phyloP scores from a whole-genome alignment of 108 stramenopile species.

The Chaetoceros tenuissimus region DNA sequence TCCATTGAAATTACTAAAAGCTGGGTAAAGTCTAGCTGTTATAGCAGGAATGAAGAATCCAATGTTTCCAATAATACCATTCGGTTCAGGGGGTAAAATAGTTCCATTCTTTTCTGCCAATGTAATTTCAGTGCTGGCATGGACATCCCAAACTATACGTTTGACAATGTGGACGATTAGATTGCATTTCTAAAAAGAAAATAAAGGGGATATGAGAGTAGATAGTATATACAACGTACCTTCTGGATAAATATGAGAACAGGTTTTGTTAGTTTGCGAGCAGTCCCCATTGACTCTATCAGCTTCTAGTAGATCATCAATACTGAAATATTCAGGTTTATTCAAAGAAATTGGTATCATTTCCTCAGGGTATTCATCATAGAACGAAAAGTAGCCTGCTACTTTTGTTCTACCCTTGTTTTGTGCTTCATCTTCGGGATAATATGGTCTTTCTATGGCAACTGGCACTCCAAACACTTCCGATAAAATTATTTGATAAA shows the following conservation, averaged over 20 bases:
- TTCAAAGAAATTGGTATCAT: background rate
- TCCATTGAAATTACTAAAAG: constrained; percentile 1
- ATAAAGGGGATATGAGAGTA: no score
- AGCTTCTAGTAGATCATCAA: background rate
- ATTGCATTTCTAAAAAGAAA: no score
- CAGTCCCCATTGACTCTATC: background rate
- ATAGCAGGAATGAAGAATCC: constrained; percentile 6
- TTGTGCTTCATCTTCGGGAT: no score
- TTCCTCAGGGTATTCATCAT: background rate
- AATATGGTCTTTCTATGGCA: constrained; percentile 4
- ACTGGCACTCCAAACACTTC: constrained; percentile 9
- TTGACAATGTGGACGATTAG: no score
- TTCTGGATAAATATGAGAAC: background rate
- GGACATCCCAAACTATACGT: background rate
- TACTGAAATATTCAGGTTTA: background rate
- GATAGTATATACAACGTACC: no score
- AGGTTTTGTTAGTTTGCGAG: background rate
- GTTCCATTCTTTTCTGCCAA: background rate
- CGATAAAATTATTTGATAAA: constrained; percentile 5
- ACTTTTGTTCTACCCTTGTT: no score
- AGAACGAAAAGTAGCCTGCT: background rate
- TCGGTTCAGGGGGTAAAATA: constrained; percentile 1
- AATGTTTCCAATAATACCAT: constrained; percentile 7
- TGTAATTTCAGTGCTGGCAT: background rate
- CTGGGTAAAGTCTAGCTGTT: background rate